A percentile compares a stretch with the other conserved stretches of the same genome.
phyloP scores from a whole-genome alignment of 352 stramenopile species.

The Peronospora destructor region DNA sequence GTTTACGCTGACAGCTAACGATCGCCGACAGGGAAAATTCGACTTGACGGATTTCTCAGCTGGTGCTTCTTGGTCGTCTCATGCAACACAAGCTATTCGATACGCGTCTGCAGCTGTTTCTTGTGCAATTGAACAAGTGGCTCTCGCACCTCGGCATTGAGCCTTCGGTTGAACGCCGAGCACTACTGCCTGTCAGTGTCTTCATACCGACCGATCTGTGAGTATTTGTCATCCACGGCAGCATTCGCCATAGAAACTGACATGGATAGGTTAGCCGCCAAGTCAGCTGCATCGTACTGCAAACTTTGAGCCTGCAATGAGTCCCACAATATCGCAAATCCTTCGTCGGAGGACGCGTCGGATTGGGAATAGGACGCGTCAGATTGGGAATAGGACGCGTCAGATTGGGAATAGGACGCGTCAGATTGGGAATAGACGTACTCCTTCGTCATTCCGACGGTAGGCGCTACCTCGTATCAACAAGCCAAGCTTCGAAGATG shows the following conservation, averaged over 20 bases:
- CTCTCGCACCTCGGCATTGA: constrained; percentile 7
- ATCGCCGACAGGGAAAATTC: neutral
- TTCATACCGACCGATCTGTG: neutral
- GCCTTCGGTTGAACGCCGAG: constrained; percentile 14
- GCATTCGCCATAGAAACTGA: constrained; percentile 20
- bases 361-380: too few relatives aligned
- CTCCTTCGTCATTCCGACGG: too few relatives aligned
- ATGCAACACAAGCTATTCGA: constrained; percentile 12
- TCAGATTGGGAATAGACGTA: too few relatives aligned
- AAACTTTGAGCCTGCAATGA: constrained; percentile 5
- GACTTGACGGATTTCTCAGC: constrained; percentile 17
- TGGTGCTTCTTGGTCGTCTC: constrained; percentile 17
- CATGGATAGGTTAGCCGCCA: constrained; percentile 20
- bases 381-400: too few relatives aligned
- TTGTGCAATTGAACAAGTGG: constrained; percentile 14
- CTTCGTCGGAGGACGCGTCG: too few relatives aligned
- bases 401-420: too few relatives aligned
- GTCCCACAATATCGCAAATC: constrained; percentile 29
- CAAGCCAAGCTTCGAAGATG: too few relatives aligned
- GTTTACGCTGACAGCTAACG: constrained; percentile 16
- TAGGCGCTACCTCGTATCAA: too few relatives aligned
- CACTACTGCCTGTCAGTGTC: constrained; percentile 18
- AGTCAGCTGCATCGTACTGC: constrained; percentile 24
- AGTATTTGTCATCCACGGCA: constrained; percentile 3
- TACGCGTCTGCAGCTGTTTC: constrained; percentile 22